phyloP scores from a whole-genome alignment of 1,284 basidiomycete genomes.

The Apiotrichum sp. region DNA sequence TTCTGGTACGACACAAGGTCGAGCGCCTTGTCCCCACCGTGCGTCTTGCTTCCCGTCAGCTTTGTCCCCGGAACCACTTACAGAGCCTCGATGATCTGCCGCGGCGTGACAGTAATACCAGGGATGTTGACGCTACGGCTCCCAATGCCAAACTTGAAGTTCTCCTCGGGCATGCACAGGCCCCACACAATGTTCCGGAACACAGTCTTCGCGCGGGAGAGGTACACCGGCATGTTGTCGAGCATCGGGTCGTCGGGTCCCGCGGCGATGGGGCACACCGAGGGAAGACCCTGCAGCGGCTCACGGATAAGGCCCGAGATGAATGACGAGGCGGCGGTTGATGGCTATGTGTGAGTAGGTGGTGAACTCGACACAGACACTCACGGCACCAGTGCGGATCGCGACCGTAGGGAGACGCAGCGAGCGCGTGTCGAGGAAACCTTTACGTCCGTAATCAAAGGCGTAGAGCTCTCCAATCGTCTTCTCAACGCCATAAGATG shows the following conservation, averaged over 20 bases:
- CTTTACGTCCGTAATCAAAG: slow-evolving; percentile 59
- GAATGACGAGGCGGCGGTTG: slow-evolving; percentile 58
- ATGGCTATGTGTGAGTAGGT: slow-evolving; percentile 39
- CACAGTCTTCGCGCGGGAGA: slow-evolving; percentile 53
- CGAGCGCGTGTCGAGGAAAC: slow-evolving; percentile 59
- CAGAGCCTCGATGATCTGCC: slow-evolving; percentile 45
- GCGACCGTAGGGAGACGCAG: slow-evolving; percentile 60
- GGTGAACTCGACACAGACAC: slow-evolving; percentile 1
- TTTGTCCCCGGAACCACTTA: background rate
- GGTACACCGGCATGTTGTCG: slow-evolving; percentile 54
- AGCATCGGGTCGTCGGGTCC: slow-evolving; percentile 35
- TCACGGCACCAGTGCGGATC: slow-evolving; percentile 52
- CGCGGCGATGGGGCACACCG: slow-evolving; percentile 53
- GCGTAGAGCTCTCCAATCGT: slow-evolving; percentile 57
- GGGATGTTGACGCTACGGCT: slow-evolving; percentile 46
- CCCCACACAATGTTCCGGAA: slow-evolving; percentile 47
- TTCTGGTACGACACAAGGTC: slow-evolving; percentile 43
- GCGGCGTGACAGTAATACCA: slow-evolving; percentile 44
- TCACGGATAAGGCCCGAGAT: slow-evolving; percentile 61
- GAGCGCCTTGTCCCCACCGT: slow-evolving; percentile 38
- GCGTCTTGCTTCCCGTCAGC: slow-evolving; percentile 15
- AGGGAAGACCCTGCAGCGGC: slow-evolving; percentile 54
- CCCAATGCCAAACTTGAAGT: slow-evolving; percentile 28
- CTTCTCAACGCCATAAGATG: slow-evolving; percentile 58
- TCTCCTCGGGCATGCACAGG: slow-evolving; percentile 38